Evolutionary conservation across 2,329 filamentous ascomycete genomes (phyloP).

Genomic region (Fusarium dimerum): DNA sequence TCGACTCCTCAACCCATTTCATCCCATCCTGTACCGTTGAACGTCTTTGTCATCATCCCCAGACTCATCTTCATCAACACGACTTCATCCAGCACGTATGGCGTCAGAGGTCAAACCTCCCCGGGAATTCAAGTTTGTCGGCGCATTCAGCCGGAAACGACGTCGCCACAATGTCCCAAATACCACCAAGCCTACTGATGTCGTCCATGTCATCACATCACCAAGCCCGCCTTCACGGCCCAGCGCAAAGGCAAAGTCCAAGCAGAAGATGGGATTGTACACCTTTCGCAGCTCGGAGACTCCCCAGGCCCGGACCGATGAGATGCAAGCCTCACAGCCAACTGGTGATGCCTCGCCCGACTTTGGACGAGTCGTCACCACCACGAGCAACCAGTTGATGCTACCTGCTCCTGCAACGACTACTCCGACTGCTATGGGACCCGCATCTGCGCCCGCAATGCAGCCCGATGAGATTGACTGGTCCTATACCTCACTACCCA

Average conservation of each 20-base stretch:
- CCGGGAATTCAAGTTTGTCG: slow-evolving; percentile 29
- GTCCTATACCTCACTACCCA: slow-evolving; percentile 8
- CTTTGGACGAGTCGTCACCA: no score
- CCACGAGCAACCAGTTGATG: background rate
- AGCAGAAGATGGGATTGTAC: no score
- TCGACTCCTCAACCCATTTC: no score
- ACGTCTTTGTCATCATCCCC: no score
- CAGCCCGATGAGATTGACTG: slow-evolving; percentile 2
- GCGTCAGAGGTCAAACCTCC: slow-evolving; percentile 8
- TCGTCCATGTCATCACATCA: background rate
- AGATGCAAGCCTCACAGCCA: background rate
- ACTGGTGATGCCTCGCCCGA: background rate
- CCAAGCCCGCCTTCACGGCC: background rate
- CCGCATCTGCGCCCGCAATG: background rate
- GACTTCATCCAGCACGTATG: background rate
- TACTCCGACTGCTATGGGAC: background rate
- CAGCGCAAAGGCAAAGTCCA: no score
- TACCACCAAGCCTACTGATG: background rate
- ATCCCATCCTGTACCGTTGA: no score
- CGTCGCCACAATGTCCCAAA: slow-evolving; percentile 4
- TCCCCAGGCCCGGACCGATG: no score
- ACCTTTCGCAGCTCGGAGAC: no score
- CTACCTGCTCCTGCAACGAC: background rate
- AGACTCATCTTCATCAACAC: no score
- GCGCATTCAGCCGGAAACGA: slow-evolving; percentile 21